These are phyloP conservation scores for Phaeotremella skinneri DNA, from an alignment of 768 basidiomycete species.

Conservation along the genomic window DNA sequence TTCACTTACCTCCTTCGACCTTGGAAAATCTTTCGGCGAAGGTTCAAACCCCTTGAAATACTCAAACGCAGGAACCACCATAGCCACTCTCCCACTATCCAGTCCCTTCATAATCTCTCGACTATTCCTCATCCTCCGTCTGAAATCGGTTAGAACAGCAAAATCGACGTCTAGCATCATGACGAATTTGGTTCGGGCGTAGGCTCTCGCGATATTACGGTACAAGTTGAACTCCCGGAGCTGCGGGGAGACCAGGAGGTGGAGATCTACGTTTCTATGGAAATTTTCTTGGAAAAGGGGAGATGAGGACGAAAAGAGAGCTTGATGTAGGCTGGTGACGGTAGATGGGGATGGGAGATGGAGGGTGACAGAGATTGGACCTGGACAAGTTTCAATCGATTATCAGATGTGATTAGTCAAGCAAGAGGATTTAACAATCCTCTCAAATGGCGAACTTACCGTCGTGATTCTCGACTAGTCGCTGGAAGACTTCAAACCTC, in stretches of 20 bases:
- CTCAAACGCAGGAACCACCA: slow-evolving; percentile 85
- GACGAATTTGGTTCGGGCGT: slow-evolving; percentile 76
- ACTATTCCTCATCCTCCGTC: slow-evolving; percentile 58
- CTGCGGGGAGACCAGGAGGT: slow-evolving; percentile 72
- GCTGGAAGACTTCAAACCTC: slow-evolving; percentile 2
- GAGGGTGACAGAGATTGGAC: slow-evolving; percentile 1
- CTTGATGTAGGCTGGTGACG: neutral
- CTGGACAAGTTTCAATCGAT: neutral
- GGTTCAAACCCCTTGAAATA: slow-evolving; percentile 67
- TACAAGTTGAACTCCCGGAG: slow-evolving; percentile 86
- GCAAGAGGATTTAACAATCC: too few relatives aligned
- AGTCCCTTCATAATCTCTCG: slow-evolving; percentile 57
- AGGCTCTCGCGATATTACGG: slow-evolving; percentile 80
- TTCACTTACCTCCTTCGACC: slow-evolving; percentile 62
- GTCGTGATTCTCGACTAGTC: neutral
- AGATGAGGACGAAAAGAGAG: neutral
- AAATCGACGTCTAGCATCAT: slow-evolving; percentile 94
- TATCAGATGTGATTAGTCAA: neutral
- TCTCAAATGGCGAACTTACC: neutral
- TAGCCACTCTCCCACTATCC: slow-evolving; percentile 63
- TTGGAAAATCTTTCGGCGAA: slow-evolving; percentile 64
- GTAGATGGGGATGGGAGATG: neutral
- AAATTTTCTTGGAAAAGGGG: neutral
- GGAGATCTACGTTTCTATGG: slow-evolving; percentile 65
- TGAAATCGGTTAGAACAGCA: slow-evolving; percentile 76